Conservation (phyloP, 2,329 filamentous ascomycete species). For the Lecanicillium sp. region DNA sequence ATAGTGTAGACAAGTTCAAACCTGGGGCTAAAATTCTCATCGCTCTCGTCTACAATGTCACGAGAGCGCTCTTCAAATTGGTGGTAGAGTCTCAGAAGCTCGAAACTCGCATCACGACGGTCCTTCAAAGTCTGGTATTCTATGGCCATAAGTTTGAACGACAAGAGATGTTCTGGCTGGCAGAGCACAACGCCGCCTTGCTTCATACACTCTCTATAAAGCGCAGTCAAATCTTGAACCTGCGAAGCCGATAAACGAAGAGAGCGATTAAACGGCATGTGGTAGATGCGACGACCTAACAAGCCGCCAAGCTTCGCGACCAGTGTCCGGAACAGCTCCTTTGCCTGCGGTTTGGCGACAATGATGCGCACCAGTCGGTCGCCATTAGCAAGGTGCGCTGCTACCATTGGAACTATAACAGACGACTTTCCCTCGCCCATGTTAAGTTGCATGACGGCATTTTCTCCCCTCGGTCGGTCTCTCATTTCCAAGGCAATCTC, state of each 20-base stretch:
- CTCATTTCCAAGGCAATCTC: constrained; percentile 54
- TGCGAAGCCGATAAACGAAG: constrained; percentile 28
- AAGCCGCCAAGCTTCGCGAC: constrained; percentile 50
- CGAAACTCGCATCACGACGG: constrained; percentile 16
- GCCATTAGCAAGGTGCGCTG: constrained; percentile 45
- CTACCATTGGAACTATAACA: constrained; percentile 61
- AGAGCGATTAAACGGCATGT: constrained; percentile 53
- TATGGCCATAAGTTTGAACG: constrained; percentile 54
- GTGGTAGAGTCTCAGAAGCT: constrained; percentile 35
- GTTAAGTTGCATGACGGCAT: constrained; percentile 58
- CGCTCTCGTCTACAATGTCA: constrained; percentile 60
- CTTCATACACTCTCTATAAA: constrained; percentile 41
- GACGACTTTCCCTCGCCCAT: constrained; percentile 70
- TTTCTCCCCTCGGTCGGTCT: constrained; percentile 30
- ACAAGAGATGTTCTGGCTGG: constrained; percentile 59
- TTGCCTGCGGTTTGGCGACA: constrained; percentile 54
- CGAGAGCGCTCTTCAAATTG: constrained; percentile 40
- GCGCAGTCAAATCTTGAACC: constrained; percentile 28
- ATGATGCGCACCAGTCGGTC: constrained; percentile 49
- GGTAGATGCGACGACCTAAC: constrained; percentile 46
- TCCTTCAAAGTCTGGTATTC: constrained; percentile 25
- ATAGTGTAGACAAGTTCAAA: constrained; percentile 61
- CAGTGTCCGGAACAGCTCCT: constrained; percentile 55
- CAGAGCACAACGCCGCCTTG: constrained; percentile 51
- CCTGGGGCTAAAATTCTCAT: constrained; percentile 55